Base-by-base conservation (phyloP, 208 protist genomes). In the Naegleria lovaniensis region DNA sequence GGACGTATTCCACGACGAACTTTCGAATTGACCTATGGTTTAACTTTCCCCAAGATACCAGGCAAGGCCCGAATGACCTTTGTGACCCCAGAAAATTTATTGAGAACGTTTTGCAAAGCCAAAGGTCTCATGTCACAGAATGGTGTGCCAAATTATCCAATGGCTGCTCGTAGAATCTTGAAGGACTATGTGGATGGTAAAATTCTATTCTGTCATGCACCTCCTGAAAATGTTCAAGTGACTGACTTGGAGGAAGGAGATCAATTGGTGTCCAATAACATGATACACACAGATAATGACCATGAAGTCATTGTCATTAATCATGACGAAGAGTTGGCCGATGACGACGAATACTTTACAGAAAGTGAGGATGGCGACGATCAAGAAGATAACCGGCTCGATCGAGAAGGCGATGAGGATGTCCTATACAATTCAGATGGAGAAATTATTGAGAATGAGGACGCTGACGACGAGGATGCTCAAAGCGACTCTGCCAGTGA, bases 71-170 rank as follows among this genome's bases (percentile, higher is more conserved):
- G 22, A 13, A 90, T 58, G n/a, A 59, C 55, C 88, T 85, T 40
- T 75, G n/a, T 38, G 19, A 59, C 85, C 5, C 85, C 93, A 22
- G 95, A 97, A 89, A 93, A 95, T 29, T 92, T 98, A 75, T 95
- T 97, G 11, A 95, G 96, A 89, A 94, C 95, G 9, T 90, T 96
- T 38, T 95, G 95, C 5, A 92, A 94, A 15, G 91, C 93, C 1
- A 95, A 97, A 41, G 98, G 98, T 87, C 99, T 98, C 94, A 97
- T 98, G 96, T 97, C 96, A 22, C 95, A 95, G n/a, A 97, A 98
- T 91, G 97, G 98, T 91, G 92, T 95, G 5, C 97, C 98, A 0
- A 98, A 99, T 94, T 94, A 94, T 55, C 94, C 95, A 0, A 94
- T 96, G 41, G 95, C 97, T 0, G 97, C 96, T 41, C 95, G 98